Evolutionary conservation across 2,329 filamentous ascomycete species (phyloP), one percentile per base, ranked within the genome.

Genomic region (Aureobasidium sp.): DNA sequence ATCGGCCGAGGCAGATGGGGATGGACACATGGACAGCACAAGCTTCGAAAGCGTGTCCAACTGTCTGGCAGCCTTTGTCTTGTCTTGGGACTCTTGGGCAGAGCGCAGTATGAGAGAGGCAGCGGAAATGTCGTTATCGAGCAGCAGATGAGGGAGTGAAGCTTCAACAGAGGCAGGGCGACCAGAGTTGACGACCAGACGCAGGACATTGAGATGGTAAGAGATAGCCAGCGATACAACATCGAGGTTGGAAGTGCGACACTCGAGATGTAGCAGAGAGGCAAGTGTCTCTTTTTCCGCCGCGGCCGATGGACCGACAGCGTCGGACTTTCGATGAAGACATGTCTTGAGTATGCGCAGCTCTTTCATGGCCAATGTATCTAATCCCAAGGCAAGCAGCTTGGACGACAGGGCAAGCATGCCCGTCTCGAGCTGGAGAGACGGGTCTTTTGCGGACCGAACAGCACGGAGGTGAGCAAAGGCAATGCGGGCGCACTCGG

Each of bases 361-460:
- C 61, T 90, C 86, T 62, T 82, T 86, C 37, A 81, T 68, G 0
- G 87, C 86, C 54, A 84, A 72, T n/a, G 82, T 79, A 40, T 85
- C 79, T 48, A 90, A 66, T 1, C 80, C 79, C 42, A 88, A 71
- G 0, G 73, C 71, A 12, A 89, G 70, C 1, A 90, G 71, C 63
- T 83, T 88, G 34, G 79, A 79, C 34, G 85, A 69, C 50, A 90
- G 75, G 0, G 83, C 81, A 14, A 85, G 79, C 75, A 88, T 86
- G 51, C 86, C 87, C 55, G 75, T 82, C 64, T 90, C 87, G 3
- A 90, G 67, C 63, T 90, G 85, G 34, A 86, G 70, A 39, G 79
- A 76, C 16, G 5, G 40, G 17, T 45, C 32, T 1, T 2, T 24
- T 1, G 49, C n/a, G 1, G 80, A 76, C n/a, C 83, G 70, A 8